These are phyloP conservation scores for Volvox reticuliferus DNA, from an alignment of 139 green algal genomes.

Conservation along the genomic window DNA sequence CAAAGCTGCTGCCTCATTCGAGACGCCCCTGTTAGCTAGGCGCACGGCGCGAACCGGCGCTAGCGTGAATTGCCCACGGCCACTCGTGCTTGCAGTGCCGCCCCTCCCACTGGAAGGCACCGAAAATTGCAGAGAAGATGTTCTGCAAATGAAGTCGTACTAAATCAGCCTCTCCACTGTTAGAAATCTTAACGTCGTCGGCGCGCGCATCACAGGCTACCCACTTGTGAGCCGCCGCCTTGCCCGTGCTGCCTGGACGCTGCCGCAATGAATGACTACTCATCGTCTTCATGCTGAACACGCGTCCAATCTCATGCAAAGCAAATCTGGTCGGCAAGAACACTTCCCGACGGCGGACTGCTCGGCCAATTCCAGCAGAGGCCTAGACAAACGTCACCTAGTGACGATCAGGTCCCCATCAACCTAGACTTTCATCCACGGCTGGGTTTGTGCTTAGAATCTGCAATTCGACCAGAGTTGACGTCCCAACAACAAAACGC, in stretches of 20 bases:
- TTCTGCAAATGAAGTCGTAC: not conserved
- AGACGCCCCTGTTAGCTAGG: not conserved
- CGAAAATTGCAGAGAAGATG: not conserved
- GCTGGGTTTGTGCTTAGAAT: not conserved
- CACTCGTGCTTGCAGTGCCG: conserved; percentile 11
- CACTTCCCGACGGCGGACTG: conserved; percentile 2
- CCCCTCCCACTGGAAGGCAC: conserved; percentile 15
- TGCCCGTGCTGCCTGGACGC: not conserved
- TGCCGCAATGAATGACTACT: not conserved
- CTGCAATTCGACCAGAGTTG: not conserved
- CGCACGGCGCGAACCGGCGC: no score
- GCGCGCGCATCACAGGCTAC: conserved; percentile 12
- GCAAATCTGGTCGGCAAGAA: not conserved
- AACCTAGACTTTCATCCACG: not conserved
- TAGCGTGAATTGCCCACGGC: not conserved
- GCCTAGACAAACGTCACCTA: not conserved
- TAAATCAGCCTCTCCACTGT: not conserved
- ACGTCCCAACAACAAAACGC: conserved; percentile 14
- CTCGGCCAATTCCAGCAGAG: not conserved
- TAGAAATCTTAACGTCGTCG: not conserved
- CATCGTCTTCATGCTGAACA: not conserved
- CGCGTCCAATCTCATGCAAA: not conserved
- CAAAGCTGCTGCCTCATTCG: not conserved
- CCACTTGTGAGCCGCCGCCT: conserved; percentile 19
- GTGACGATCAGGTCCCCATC: conserved; percentile 6